Evolutionary conservation across 768 basidiomycete species (phyloP), one percentile per base, ranked within the genome.

Genomic region (Pholiota conissans): DNA sequence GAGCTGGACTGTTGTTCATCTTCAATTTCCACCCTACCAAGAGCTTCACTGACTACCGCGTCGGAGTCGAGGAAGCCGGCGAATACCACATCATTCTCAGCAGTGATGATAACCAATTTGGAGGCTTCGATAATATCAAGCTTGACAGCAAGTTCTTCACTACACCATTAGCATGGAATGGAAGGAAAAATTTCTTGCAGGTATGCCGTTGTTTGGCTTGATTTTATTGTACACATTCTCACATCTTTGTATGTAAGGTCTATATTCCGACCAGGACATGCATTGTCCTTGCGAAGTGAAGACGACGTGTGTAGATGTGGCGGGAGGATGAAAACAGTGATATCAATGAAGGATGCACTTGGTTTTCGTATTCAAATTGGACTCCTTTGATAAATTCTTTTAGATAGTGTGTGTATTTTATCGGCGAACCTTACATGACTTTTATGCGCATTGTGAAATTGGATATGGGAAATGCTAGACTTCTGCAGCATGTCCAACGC

Each of bases 21-120:
- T 98, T 97, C 84, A 98, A 99, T 75, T 96, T 98, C 82, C 87
- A 98, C 76, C 87, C 93, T 5, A 84, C 82, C n/a, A 72, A 91
- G 37, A 96, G 94, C 58, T 99, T 87, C 76, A 85, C 87, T 45
- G 94, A 98, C 72, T 99, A 98, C 73, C 86, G 95, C 47, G 87
- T 98, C 51, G 97, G 97, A 5, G 84, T 96, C 20, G 88, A 98
- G 32, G 81, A 73, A 49, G 74, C 90, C 26, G 97, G 97, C 9
- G 86, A 95, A 72, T 98, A 98, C 73, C 78, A 75, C 49, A 81
- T 93, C 60, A 76, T 93, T 3, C 76, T 99, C 50, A 86, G 80
- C 58, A 93, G 86, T 62, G 97, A 99, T 69, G 93, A 96, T 70
- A 84, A 85, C 69, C 74, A 78, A 45, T 98, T 93, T 64, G 96